phyloP scores from a whole-genome alignment of 1,284 basidiomycete genomes.

The Exobasidium cylindrosporum region DNA sequence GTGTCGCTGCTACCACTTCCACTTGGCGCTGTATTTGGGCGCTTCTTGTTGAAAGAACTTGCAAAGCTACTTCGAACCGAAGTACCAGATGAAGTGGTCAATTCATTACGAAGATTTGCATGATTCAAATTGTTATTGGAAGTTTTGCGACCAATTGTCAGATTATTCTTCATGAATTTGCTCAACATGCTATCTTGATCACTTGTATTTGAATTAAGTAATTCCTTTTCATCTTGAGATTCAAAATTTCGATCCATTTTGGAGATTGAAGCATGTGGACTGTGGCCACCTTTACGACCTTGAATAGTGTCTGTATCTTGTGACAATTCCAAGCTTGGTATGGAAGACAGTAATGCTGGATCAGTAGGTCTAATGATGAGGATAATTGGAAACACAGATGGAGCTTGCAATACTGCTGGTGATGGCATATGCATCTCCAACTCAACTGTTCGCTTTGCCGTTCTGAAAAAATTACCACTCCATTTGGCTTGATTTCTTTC shows the following conservation, averaged over 20 bases:
- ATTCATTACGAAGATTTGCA: slow-evolving; percentile 17
- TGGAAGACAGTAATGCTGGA: slow-evolving; percentile 30
- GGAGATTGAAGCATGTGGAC: not conserved
- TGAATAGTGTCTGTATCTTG: not conserved
- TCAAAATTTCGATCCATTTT: not conserved
- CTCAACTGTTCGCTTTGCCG: slow-evolving; percentile 33
- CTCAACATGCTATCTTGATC: not conserved
- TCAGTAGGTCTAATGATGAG: slow-evolving; percentile 41
- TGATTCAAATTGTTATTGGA: slow-evolving; percentile 26
- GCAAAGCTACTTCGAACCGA: slow-evolving; percentile 14
- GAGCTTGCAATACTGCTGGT: slow-evolving; percentile 35
- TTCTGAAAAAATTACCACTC: slow-evolving; percentile 35
- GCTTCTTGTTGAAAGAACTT: slow-evolving; percentile 29
- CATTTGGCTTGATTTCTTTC: slow-evolving; percentile 38
- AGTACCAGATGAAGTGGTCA: not conserved
- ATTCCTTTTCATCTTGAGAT: not conserved
- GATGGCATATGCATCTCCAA: slow-evolving; percentile 24
- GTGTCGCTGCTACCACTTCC: slow-evolving; percentile 10
- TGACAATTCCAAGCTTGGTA: slow-evolving; percentile 9
- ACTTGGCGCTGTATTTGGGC: slow-evolving; percentile 37
- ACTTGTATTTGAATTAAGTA: not conserved
- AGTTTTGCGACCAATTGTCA: not conserved
- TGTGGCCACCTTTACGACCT: not conserved
- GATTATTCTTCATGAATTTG: slow-evolving; percentile 3
- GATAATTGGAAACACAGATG: slow-evolving; percentile 41